Evolutionary conservation across 805 yeast genomes (phyloP).

Genomic region (Clavispora santaluciae): DNA sequence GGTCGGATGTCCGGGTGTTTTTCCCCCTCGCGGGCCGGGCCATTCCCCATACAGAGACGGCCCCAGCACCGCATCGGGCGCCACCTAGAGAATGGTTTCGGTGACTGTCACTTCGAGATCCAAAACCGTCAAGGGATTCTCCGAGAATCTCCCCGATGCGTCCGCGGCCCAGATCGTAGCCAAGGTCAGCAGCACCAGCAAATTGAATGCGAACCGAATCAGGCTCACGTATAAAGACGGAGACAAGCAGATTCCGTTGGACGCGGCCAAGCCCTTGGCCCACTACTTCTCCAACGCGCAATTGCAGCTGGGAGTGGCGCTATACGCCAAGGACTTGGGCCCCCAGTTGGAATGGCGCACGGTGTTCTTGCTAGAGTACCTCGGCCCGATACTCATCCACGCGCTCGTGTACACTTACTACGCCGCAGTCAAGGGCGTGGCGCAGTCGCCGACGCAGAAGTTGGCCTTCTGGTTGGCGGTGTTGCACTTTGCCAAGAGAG

Average conservation of each 20-base stretch:
- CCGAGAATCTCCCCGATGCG: constrained; percentile 28
- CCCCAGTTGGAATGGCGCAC: constrained; percentile 90
- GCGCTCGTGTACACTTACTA: constrained; percentile 50
- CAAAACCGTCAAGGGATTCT: constrained; percentile 47
- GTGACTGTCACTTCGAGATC: constrained; percentile 59
- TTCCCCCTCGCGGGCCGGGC: too few relatives aligned
- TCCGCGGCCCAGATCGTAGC: constrained; percentile 40
- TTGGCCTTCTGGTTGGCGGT: constrained; percentile 52
- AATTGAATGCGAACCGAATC: constrained; percentile 28
- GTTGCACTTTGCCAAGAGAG: constrained; percentile 83
- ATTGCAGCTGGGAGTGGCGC: constrained; percentile 32
- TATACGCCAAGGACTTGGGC: constrained; percentile 83
- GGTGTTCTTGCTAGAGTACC: constrained; percentile 82
- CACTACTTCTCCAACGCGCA: constrained; percentile 41
- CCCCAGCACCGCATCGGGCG: too few relatives aligned
- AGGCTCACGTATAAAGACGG: constrained; percentile 20
- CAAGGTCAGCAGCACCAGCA: constrained; percentile 42
- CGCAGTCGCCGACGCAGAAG: constrained; percentile 45
- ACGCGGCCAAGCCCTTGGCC: constrained; percentile 31
- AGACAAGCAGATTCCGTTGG: constrained; percentile 41
- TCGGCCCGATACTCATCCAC: constrained; percentile 85
- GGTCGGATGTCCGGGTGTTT: neutral
- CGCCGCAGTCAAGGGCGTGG: constrained; percentile 12
- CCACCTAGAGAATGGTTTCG: too few relatives aligned
- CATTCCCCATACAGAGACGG: too few relatives aligned